Evolutionary conservation across 2,329 filamentous ascomycete species (phyloP).

Genomic region (Monosporascus sp.): DNA sequence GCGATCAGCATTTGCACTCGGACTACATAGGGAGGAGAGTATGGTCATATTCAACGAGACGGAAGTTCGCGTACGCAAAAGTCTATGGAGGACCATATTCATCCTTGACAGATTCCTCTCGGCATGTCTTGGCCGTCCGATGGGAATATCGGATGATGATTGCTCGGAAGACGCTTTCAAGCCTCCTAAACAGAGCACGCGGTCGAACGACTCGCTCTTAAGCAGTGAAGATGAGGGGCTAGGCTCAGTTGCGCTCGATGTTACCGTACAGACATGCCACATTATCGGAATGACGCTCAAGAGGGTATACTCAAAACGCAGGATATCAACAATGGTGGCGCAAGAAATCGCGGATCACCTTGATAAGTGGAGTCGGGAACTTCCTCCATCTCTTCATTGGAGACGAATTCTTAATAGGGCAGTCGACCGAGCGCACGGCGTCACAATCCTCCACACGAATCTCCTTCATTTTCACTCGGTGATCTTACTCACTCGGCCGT

Average conservation of each 20-base stretch:
- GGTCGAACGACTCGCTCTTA: conserved; percentile 5
- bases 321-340: conserved; percentile 52
- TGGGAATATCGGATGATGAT: conserved; percentile 57
- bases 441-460: conserved; percentile 58
- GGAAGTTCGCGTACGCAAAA: conserved; percentile 45
- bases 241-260: conserved; percentile 39
- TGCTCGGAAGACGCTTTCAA: conserved; percentile 47
- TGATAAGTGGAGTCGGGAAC: conserved; percentile 44
- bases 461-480: conserved; percentile 58
- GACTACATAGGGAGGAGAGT: conserved; percentile 57
- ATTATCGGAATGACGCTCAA: conserved; percentile 54
- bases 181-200: conserved; percentile 5
- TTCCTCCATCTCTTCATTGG: conserved; percentile 46
- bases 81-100: conserved; percentile 60
- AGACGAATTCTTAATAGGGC: conserved; percentile 38
- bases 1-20: conserved; percentile 56
- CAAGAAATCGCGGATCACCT: conserved; percentile 52
- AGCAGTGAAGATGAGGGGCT: conserved; percentile 12
- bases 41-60: conserved; percentile 45
- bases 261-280: conserved; percentile 51
- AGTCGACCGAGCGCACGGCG: conserved; percentile 40
- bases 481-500: conserved; percentile 58
- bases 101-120: conserved; percentile 60
- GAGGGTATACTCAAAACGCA: conserved; percentile 54
- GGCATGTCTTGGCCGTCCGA: conserved; percentile 56